These are phyloP conservation scores for Elongisporangium senticosum DNA, from an alignment of 352 stramenopile genomes.

Conservation along the genomic window DNA sequence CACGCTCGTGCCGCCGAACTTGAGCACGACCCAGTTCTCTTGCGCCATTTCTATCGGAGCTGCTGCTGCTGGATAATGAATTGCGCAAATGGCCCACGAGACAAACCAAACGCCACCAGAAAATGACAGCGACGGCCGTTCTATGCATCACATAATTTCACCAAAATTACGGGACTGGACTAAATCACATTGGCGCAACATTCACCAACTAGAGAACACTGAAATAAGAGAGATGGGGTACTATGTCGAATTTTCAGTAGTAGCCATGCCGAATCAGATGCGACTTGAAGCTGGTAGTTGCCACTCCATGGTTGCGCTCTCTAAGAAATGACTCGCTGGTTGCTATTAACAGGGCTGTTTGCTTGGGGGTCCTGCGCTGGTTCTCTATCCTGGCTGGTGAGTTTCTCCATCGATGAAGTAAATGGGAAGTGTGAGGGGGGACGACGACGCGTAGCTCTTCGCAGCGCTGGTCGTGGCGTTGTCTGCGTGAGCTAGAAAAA, in stretches of 20 bases:
- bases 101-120: neutral
- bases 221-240: neutral
- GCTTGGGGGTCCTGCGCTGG: neutral
- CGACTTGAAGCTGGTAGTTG: neutral
- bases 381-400: neutral
- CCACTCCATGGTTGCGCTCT: neutral
- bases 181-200: neutral
- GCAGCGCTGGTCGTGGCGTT: neutral
- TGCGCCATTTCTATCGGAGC: constrained; percentile 1
- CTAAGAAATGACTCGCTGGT: neutral
- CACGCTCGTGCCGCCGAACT: constrained; percentile 88
- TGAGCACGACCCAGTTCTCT: constrained; percentile 76
- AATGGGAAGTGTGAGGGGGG: neutral
- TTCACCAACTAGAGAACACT: neutral
- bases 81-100: neutral
- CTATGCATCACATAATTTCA: neutral
- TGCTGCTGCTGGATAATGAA: neutral
- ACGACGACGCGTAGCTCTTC: neutral
- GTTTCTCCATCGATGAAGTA: neutral
- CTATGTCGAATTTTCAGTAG: neutral
- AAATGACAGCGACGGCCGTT: neutral
- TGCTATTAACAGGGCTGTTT: neutral
- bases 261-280: neutral
- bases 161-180: neutral
- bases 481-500: neutral